Evolutionary conservation across 805 yeast genomes (phyloP).

Genomic region (Zygotorulaspora chibaensis): DNA sequence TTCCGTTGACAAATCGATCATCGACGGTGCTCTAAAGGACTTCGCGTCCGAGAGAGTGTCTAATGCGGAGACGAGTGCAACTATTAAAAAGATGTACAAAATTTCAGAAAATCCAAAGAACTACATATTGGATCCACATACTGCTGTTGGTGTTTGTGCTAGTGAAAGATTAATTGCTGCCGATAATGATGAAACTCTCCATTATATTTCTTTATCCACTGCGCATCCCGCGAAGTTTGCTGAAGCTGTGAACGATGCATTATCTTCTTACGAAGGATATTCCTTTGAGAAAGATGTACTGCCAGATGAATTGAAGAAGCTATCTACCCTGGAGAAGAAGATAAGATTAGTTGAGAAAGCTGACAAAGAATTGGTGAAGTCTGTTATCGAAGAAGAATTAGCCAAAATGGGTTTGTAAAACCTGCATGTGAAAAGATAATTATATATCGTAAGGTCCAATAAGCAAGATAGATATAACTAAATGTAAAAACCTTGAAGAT

Average conservation of each 20-base stretch:
- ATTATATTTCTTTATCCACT: slow-evolving; percentile 78
- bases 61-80: slow-evolving; percentile 69
- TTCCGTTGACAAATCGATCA: slow-evolving; percentile 58
- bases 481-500: neutral
- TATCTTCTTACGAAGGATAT: slow-evolving; percentile 62
- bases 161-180: slow-evolving; percentile 56
- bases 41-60: slow-evolving; percentile 78
- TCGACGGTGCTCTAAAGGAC: slow-evolving; percentile 59
- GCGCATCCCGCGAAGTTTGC: slow-evolving; percentile 99
- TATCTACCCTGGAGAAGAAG: slow-evolving; percentile 69
- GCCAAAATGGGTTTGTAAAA: slow-evolving; percentile 41
- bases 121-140: slow-evolving; percentile 92
- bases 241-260: slow-evolving; percentile 86
- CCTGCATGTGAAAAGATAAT: neutral
- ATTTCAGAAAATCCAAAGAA: slow-evolving; percentile 48
- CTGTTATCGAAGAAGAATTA: slow-evolving; percentile 69
- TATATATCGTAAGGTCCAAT: neutral
- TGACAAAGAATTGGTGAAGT: slow-evolving; percentile 69
- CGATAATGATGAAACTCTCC: slow-evolving; percentile 41
- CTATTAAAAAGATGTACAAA: slow-evolving; percentile 68
- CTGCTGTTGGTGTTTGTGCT: slow-evolving; percentile 90
- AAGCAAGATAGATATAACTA: neutral
- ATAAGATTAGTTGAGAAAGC: slow-evolving; percentile 66
- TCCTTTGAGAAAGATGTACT: slow-evolving; percentile 84
- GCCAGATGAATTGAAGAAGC: slow-evolving; percentile 77